A percentile compares a stretch with the other conserved stretches of the same genome.
phyloP scores from a whole-genome alignment of 495 filamentous ascomycete genomes.

The Lentithecium fluviatile region DNA sequence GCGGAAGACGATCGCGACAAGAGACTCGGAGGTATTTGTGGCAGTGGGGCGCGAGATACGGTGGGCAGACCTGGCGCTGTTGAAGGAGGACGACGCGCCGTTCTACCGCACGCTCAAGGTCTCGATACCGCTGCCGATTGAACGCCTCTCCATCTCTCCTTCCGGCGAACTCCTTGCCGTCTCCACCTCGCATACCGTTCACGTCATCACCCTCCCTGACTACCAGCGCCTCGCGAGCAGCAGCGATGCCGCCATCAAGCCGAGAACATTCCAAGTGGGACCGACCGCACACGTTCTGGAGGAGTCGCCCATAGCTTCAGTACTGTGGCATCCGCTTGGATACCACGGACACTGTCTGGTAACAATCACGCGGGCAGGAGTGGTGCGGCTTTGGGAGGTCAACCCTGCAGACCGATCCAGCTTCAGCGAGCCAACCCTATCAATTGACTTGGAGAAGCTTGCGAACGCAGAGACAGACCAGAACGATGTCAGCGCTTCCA shows the following conservation, averaged over 20 bases:
- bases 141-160: constrained; percentile 78
- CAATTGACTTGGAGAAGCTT: constrained; percentile 78
- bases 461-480: constrained; percentile 73
- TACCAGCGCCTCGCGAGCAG: constrained; percentile 65
- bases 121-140: constrained; percentile 70
- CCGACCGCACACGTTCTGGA: constrained; percentile 86
- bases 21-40: constrained; percentile 78
- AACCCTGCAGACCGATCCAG: constrained; percentile 75
- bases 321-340: constrained; percentile 85
- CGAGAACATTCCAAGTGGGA: constrained; percentile 80
- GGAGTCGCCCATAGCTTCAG: constrained; percentile 70
- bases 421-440: constrained; percentile 76
- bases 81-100: constrained; percentile 69
- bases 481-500: constrained; percentile 70
- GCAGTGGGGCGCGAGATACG: constrained; percentile 81
- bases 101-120: constrained; percentile 59
- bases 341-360: constrained; percentile 69
- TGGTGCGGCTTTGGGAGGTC: constrained; percentile 84
- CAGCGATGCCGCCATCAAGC: constrained; percentile 63
- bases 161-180: constrained; percentile 76
- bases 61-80: constrained; percentile 73
- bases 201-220: constrained; percentile 76
- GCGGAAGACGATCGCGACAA: constrained; percentile 63
- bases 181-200: constrained; percentile 77
- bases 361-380: constrained; percentile 79